Base-by-base conservation (phyloP, 1,139 yeast genomes). In the Lipomyces yarrowii region DNA sequence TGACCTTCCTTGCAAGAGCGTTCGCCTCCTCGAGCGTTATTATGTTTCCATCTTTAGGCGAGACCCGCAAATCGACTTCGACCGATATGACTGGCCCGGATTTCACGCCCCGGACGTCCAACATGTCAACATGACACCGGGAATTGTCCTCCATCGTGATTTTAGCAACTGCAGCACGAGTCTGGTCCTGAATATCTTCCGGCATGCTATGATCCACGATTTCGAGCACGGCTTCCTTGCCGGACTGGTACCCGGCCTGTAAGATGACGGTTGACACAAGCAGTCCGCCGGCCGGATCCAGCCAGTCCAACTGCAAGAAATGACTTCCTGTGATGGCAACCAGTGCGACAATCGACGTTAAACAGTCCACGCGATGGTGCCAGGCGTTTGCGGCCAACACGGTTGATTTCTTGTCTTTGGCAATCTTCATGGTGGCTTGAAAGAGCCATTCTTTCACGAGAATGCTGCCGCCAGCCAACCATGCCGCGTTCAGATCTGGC, bases 281-380 rank as follows among this genome's bases (percentile, higher is more conserved):
- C 37, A 93, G 77, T 0, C 98, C 99, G 67, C 98, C 99, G 63
- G 91, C 83, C 2, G 98, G 88, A 76, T 94, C 99, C 64, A 94
- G 80, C 89, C 98, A 91, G 21, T 68, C 69, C 57, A 91, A 83
- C 69, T 87, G 85, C 70, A 91, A 84, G 69, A 91, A 79, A 70
- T 89, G 88, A 39, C 97, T 97, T 1, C 96, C 88, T 0, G 96
- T 86, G 63, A 94, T 96, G 0, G 98, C 92, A 4, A 87, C 84
- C 33, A 93, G 84, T 0, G 99, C 98, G 10, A 94, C 98, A 53
- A 90, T 83, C 0, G 98, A 92, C 0, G 98, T 96, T 72, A 94
- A 77, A 0, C 97, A 89, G 76, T 94, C 99, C n/a, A 94, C 93
- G 70, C 99, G 84, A 75, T 94, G 99, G 76, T 94, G 99, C 98